Evolutionary conservation across 179 eudicot genomes (phyloP).

Genomic region (Silene coronaria): DNA sequence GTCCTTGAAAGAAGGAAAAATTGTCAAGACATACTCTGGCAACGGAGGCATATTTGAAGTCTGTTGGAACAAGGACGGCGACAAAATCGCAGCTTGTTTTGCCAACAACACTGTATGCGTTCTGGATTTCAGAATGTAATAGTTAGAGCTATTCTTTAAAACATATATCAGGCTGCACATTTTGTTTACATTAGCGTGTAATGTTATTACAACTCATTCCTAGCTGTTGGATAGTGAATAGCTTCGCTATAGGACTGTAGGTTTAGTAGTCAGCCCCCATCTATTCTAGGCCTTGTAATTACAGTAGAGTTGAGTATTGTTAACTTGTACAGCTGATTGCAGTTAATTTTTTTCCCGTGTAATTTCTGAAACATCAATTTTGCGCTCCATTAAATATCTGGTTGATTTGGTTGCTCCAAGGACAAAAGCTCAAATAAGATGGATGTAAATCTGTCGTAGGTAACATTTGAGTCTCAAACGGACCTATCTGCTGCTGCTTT

Average conservation of each 20-base stretch:
- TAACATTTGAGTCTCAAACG: neutral
- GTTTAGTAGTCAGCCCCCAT: slow-evolving; percentile 11
- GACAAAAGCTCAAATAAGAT: neutral
- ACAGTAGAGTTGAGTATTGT: slow-evolving; percentile 8
- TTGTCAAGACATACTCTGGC: slow-evolving; percentile 64
- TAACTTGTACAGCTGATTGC: slow-evolving; percentile 14
- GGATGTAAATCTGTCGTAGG: neutral
- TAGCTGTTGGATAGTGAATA: slow-evolving; percentile 14
- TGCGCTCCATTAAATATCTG: neutral
- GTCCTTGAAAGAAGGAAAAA: slow-evolving; percentile 70
- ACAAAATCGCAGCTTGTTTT: slow-evolving; percentile 75
- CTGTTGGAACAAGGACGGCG: slow-evolving; percentile 87
- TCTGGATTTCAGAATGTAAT: slow-evolving; percentile 66
- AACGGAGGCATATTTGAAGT: slow-evolving; percentile 84
- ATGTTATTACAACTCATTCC: slow-evolving; percentile 13
- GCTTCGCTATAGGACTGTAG: slow-evolving; percentile 19
- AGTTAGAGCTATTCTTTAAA: neutral
- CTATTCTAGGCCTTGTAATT: slow-evolving; percentile 15
- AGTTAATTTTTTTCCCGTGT: neutral
- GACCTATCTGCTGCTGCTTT: neutral
- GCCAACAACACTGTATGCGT: slow-evolving; percentile 68
- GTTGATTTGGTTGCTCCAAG: neutral
- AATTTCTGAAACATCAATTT: neutral
- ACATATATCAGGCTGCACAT: slow-evolving; percentile 1
- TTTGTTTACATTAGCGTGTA: slow-evolving; percentile 9